Conservation (phyloP, 2,329 filamentous ascomycete species). For the Zymoseptoria brevis region DNA sequence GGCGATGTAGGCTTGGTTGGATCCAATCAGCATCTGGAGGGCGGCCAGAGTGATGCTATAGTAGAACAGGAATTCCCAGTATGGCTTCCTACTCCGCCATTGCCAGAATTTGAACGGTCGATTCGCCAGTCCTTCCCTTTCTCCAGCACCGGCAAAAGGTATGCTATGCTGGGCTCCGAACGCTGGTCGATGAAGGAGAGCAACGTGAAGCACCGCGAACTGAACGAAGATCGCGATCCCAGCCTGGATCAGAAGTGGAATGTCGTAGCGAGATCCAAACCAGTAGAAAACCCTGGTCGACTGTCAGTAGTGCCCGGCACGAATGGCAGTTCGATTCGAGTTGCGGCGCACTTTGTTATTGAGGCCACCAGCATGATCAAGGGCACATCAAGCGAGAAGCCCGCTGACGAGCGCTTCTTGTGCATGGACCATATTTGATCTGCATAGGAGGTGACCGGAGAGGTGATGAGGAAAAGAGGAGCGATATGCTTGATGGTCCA, state of each 20-base stretch:
- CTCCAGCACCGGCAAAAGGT: slow-evolving; percentile 54
- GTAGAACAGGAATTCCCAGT: slow-evolving; percentile 71
- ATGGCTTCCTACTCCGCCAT: slow-evolving; percentile 66
- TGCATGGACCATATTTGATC: slow-evolving; percentile 61
- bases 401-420: slow-evolving; percentile 50
- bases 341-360: slow-evolving; percentile 48
- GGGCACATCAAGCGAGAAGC: slow-evolving; percentile 60
- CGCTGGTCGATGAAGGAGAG: slow-evolving; percentile 48
- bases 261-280: slow-evolving; percentile 55
- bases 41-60: slow-evolving; percentile 54
- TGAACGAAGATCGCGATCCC: slow-evolving; percentile 54
- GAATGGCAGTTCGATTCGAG: neutral
- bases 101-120: slow-evolving; percentile 77
- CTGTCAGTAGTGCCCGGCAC: neutral
- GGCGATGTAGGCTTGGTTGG: slow-evolving; percentile 53
- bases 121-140: slow-evolving; percentile 35
- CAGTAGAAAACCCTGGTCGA: slow-evolving; percentile 53
- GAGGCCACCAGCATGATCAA: slow-evolving; percentile 60
- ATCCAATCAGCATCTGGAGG: slow-evolving; percentile 60
- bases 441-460: slow-evolving; percentile 57
- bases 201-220: slow-evolving; percentile 52
- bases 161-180: slow-evolving; percentile 30
- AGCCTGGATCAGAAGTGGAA: slow-evolving; percentile 52
- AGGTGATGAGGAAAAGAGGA: slow-evolving; percentile 46
- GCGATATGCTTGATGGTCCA: slow-evolving; percentile 31